These are phyloP conservation scores for Microstegium vimineum DNA, from an alignment of 176 grass and related monocot species.

Conservation along the genomic window DNA sequence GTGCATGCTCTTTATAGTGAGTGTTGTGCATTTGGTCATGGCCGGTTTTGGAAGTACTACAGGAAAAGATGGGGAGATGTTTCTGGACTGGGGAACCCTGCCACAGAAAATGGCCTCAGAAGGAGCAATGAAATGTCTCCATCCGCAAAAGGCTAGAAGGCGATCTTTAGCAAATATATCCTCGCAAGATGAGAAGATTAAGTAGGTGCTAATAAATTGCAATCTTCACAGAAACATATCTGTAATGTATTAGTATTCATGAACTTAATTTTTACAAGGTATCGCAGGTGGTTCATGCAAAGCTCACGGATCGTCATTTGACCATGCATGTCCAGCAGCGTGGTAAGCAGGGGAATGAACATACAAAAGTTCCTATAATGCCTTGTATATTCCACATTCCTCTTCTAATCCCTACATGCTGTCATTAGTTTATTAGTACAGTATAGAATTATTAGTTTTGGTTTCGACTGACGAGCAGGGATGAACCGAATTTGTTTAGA, in stretches of 20 bases:
- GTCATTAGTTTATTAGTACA: too few species aligned
- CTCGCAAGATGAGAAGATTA: neutral
- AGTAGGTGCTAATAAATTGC: neutral
- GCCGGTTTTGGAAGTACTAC: constrained; percentile 59
- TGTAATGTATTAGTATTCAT: neutral
- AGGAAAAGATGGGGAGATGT: constrained; percentile 55
- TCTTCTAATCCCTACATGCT: constrained; percentile 45
- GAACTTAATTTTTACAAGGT: neutral
- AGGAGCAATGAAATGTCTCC: constrained; percentile 56
- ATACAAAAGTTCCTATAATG: too few species aligned
- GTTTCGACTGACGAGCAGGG: constrained; percentile 19
- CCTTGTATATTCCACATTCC: constrained; percentile 44
- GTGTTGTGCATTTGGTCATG: constrained; percentile 36
- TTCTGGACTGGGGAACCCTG: constrained; percentile 68
- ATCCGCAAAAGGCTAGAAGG: constrained; percentile 37
- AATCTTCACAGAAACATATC: neutral
- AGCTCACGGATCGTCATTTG: constrained; percentile 12
- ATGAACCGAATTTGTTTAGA: too few species aligned
- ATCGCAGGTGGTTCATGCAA: neutral
- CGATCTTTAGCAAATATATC: constrained; percentile 19
- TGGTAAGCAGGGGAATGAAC: constrained; percentile 37
- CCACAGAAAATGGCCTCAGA: constrained; percentile 72
- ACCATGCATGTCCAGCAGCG: neutral
- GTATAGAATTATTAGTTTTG: too few species aligned
- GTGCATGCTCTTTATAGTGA: constrained; percentile 25